Evolutionary conservation across 2,329 filamentous ascomycete genomes (phyloP), one percentile per base, ranked within the genome.

Genomic region (Aspergillus pseudoglaucus): DNA sequence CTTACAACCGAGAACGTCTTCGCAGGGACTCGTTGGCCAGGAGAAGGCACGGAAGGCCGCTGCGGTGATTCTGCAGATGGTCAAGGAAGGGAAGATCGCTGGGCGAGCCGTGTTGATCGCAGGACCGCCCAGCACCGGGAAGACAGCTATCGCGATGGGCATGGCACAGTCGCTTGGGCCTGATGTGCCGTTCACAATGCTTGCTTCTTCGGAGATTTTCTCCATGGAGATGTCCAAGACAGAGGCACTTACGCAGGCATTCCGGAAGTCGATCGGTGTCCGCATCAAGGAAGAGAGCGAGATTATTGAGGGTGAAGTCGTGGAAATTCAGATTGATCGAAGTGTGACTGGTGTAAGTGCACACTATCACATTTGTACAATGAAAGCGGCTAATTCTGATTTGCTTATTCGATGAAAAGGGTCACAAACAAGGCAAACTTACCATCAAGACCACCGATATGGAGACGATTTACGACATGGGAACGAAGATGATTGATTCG

Each of bases 361-460:
- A 6, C 42, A 5, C 17, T 17, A 8, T 37, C 7, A 17, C n/a
- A 33, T 14, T 51, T n/a, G 41, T 38, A 27, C 44, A 30, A 17
- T 38, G 30, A 42, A 30, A 45, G 12, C 17, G 12, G 9, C 14
- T n/a, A 12, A 25, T 49, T 22, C 53, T 63, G 43, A 60, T 30
- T 30, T 30, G 25, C 45, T 25, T 15, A 7, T 44, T 38, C 10
- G 9, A 12, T 39, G n/a, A 7, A 20, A 43, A 81, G 78, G 88
- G 87, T 58, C 94, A 93, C 63, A 98, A 97, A 78, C 91, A 96
- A 77, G 93, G 93, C 63, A 98, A 98, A 73, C 84, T 98, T 55
- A 98, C 93, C 17, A 95, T 98, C 75, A 98, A 98, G 75, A 98
- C 93, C 9, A 97, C 91, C 49, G 93, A 98, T 69, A 98, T 98